Evolutionary conservation across 73 alveolate species (phyloP), one percentile per base, ranked within the genome.

Genomic region (Vitrella brassicaformis): DNA sequence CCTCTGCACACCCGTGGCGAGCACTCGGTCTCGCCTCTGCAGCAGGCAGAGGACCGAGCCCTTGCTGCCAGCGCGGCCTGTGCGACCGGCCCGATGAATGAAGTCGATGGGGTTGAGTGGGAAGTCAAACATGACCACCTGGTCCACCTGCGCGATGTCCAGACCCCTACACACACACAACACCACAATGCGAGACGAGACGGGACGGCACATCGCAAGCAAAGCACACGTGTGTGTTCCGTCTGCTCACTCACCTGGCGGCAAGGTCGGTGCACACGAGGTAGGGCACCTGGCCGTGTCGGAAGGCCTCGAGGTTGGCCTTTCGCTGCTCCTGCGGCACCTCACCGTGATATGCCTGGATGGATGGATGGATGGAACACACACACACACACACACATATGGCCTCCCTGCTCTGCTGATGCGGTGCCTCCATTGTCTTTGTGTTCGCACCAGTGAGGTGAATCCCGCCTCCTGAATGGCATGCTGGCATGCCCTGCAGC

Each of bases 11-110:
- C 22, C 56, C 56, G 56, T 39, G 4, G 56, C 56, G 22, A 39
- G 56, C 22, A 39, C 56, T 39, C 14, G 4, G 56, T 39, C 56
- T 39, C 70, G 71, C 45, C 80, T 76, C 45, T 88, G 86, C 28
- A 82, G 71, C 28, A 95, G 85, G 71, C 93, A 85, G 25, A 89
- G 79, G 30, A 93, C 96, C 31, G 46, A 79, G 26, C 98, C 98
- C 72, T 82, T 87, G 75, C 85, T 76, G 67, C 97, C 97, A 31
- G 95, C 94, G 78, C 98, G 89, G n/a, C 99, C 98, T 0, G 98
- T 93, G 81, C 99, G 86, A 30, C 98, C 98, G 0, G 89, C 94
- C 82, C 98, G 80, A 72, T 90, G 97, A 28, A 90, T 88, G 77
- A 80, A 90, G 79, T 88, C 92, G 10, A 80, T 88, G 27, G 79